Evolutionary conservation across 192 early-diverging fungal species (phyloP), one percentile per base, ranked within the genome.

Genomic region (Phlyctochytrium planicorne): DNA sequence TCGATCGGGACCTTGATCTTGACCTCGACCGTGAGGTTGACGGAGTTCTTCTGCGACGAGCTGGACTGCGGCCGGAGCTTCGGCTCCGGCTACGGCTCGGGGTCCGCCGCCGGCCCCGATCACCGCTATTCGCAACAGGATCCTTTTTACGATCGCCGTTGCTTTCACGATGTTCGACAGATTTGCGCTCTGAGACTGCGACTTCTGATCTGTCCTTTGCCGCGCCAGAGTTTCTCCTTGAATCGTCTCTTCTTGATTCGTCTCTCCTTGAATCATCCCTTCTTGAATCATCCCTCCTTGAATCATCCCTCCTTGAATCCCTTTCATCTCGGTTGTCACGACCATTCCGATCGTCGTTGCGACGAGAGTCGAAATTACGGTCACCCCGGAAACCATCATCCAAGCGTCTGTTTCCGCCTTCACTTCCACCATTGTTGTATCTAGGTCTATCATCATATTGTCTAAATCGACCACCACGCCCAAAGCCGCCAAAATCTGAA

Each of bases 1-100:
- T 4, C 27, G 55, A 57, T 57, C 55, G 55, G 55, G 55, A 57
- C 14, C 27, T 4, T 27, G 20, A 25, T 29, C 40, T 50, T 10
- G 40, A 50, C 40, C 40, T 50, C 40, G 55, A 57, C 10, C 12
- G 16, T 20, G 55, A 57, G 27, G 55, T 47, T 6, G 40, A 47
- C 20, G 40, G 40, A 14, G 40, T 47, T 47, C 40, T 47, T 47
- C 40, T 47, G 55, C 55, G 55, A 24, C 55, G 55, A 25, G 14
- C 25, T 25, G 14, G 55, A 57, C 55, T 29, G 6, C 55, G 10
- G 27, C 55, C 25, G 55, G 14, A 27, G 27, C 20, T 25, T 25
- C 55, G 10, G 27, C 27, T 29, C 14, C 55, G 55, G 27, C 16
- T 29, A 6, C 55, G 55, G 27, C 55, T 29, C 27, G 6, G 10